phyloP scores from a whole-genome alignment of 345 rosid species.

The Pelargonium nanum region DNA sequence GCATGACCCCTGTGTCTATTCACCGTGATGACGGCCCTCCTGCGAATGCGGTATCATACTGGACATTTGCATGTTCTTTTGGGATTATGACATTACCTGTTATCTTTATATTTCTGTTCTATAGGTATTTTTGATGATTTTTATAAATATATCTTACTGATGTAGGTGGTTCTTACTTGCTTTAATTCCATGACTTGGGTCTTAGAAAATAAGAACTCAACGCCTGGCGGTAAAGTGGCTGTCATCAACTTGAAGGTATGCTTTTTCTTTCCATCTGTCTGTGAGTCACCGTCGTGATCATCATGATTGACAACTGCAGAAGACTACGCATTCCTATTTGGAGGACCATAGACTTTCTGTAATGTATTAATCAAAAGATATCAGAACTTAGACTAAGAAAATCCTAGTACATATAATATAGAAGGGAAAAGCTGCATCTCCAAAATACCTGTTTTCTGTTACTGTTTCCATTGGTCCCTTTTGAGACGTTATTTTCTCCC shows the following conservation, averaged over 20 bases:
- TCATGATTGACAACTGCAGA: not conserved
- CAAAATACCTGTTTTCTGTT: not conserved
- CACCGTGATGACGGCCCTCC: constrained; percentile 27
- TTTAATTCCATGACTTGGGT: constrained; percentile 67
- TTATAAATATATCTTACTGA: constrained; percentile 3
- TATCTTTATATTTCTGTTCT: not conserved
- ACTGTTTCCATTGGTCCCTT: not conserved
- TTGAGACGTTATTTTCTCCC: no score
- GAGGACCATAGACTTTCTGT: not conserved
- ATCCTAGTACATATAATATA: no score
- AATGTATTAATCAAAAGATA: constrained; percentile 1
- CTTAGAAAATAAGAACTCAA: constrained; percentile 37
- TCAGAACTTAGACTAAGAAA: not conserved
- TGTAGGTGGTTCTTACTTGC: constrained; percentile 54
- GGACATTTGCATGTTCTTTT: not conserved
- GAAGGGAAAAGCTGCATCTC: no score
- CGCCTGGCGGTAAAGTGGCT: constrained; percentile 40
- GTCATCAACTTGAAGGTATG: constrained; percentile 50
- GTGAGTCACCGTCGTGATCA: no score
- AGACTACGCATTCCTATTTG: no score
- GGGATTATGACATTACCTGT: not conserved
- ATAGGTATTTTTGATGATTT: not conserved
- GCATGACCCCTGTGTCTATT: constrained; percentile 37
- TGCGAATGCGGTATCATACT: constrained; percentile 31
- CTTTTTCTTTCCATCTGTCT: constrained; percentile 3